Conservation (phyloP, 345 rosid species). For the Streptanthus diversifolius region DNA sequence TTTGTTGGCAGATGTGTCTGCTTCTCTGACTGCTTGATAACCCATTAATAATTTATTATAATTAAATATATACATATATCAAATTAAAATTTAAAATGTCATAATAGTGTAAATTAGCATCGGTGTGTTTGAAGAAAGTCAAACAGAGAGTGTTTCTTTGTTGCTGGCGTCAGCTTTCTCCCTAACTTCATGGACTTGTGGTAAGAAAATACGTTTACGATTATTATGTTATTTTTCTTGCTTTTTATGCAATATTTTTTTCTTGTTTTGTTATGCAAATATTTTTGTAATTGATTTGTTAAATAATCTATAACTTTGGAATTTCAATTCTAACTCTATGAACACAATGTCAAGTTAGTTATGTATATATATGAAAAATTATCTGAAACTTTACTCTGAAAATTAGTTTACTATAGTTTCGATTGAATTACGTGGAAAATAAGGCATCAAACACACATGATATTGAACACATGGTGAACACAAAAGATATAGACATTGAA, state of each 20-base stretch:
- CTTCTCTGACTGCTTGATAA: constrained; percentile 14
- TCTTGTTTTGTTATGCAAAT: not conserved
- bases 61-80: not conserved
- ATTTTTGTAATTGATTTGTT: not conserved
- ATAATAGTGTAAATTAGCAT: not conserved
- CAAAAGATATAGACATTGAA: not conserved
- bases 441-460: not conserved
- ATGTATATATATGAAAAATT: not conserved
- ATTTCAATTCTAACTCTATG: not conserved
- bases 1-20: constrained; percentile 21
- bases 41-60: not conserved
- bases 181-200: constrained; percentile 15
- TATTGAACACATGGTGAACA: not conserved
- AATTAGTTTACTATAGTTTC: not conserved
- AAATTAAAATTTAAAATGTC: not conserved
- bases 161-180: constrained; percentile 15
- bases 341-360: not conserved
- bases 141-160: constrained; percentile 3
- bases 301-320: not conserved
- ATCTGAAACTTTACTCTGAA: not conserved
- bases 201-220: not conserved
- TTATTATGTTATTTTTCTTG: not conserved
- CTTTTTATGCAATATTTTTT: not conserved
- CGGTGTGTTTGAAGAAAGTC: not conserved
- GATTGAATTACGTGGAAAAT: constrained; percentile 7